Evolutionary conservation across 2,329 filamentous ascomycete genomes (phyloP), one percentile per base, ranked within the genome.

Genomic region (Chrysoporthe austroafricana): DNA sequence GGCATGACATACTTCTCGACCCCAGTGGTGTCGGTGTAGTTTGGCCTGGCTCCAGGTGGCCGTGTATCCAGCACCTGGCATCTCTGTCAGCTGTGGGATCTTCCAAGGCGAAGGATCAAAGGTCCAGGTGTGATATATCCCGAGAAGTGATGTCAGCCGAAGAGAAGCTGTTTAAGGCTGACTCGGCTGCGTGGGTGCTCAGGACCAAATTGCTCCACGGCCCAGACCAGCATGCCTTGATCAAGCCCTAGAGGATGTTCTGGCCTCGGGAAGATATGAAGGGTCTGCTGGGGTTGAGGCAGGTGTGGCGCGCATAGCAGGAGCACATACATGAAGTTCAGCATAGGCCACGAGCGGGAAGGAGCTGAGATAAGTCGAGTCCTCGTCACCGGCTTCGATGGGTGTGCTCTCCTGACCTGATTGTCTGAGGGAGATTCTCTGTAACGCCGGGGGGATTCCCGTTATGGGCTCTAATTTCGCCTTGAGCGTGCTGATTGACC

Each of bases 1-100:
- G 94, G 92, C 85, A 99, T 91, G 70, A 91, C 88, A 78, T 96
- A 98, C 82, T 97, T 97, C 66, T 94, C 88, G 5, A 97, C 93
- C 11, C 88, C 85, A 56, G 91, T 91, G 57, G 91, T 86, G 80
- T 97, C 94, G 72, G 87, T 91, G 80, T 92, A 93, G 79, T 97
- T 94, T 70, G 88, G 88, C 71, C 92, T 90, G 70, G 90, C 88
- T 62, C 87, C 86, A 59, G 89, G 85, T 60, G 94, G 94, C 64
- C 95, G 90, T 64, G 88, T 90, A 80, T 97, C 95, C 73, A 85
- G 82, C 72, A 97, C 89, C 94, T 97, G 73, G 4, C 14, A 11
- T 18, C 13, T 9, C n/a, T 16, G 34, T 36, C 34, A 61, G 59
- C 57, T 18, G 11, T 42, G 18, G 36, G 39, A 44, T 26, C 13